Evolutionary conservation across 495 filamentous ascomycete genomes (phyloP).

Genomic region (Penicillium daleae): DNA sequence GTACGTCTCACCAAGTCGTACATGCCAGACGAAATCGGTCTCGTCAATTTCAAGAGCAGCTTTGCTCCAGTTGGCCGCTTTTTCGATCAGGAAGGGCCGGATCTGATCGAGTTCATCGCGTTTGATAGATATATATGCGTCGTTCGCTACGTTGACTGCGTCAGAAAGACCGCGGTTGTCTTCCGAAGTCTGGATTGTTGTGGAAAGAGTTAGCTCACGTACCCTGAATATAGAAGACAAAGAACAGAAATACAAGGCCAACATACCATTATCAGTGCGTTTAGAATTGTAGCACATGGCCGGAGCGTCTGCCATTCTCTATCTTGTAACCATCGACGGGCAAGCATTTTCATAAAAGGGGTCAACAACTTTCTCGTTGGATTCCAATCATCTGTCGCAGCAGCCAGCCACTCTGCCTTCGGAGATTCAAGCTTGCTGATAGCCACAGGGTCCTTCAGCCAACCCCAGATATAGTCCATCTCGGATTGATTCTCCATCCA

Average conservation of each 20-base stretch:
- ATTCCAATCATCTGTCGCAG: background rate
- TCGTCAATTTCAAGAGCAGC: background rate
- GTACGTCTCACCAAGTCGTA: background rate
- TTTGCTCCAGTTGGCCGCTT: background rate
- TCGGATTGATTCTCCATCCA: background rate
- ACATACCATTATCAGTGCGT: background rate
- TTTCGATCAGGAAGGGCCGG: background rate
- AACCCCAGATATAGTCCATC: background rate
- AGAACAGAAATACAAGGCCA: background rate
- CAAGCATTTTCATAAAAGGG: background rate
- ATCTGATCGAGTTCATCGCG: background rate
- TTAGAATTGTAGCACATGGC: background rate
- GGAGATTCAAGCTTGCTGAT: background rate
- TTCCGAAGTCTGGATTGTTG: background rate
- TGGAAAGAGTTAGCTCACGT: background rate
- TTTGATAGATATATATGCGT: background rate
- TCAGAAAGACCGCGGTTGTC: background rate
- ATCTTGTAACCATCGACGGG: background rate
- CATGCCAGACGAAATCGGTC: background rate
- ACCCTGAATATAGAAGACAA: background rate
- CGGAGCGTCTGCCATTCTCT: background rate
- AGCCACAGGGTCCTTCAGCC: background rate
- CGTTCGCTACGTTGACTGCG: background rate
- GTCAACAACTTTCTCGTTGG: background rate
- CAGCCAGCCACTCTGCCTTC: background rate